phyloP scores from a whole-genome alignment of 1,139 yeast species.

The Saccharomyces hybrid region DNA sequence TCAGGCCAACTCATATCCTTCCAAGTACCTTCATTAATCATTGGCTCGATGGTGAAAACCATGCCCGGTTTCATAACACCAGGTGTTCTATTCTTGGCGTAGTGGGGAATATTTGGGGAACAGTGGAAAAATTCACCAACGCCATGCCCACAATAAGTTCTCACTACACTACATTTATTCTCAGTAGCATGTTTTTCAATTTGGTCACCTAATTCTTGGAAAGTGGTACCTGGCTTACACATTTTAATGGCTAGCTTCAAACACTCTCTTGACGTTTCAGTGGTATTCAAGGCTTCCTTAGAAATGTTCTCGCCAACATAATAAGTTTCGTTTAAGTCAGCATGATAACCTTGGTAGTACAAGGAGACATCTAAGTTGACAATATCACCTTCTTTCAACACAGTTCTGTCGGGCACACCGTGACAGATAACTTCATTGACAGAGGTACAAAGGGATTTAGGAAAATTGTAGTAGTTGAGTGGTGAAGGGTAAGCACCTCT shows the following conservation, averaged over 20 bases:
- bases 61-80: constrained; percentile 95
- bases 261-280: constrained; percentile 90
- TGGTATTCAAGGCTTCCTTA: constrained; percentile 75
- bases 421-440: constrained; percentile 94
- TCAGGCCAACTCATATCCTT: constrained; percentile 93
- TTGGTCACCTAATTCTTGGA: constrained; percentile 79
- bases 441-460: constrained; percentile 88
- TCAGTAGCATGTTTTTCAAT: constrained; percentile 82
- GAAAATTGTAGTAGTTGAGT: constrained; percentile 87
- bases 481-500: constrained; percentile 97
- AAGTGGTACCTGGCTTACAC: constrained; percentile 88
- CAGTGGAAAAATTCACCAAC: constrained; percentile 82
- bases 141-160: constrained; percentile 94
- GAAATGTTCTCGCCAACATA: constrained; percentile 91
- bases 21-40: constrained; percentile 85
- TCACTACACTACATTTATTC: constrained; percentile 77
- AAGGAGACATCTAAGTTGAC: constrained; percentile 84
- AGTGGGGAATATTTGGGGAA: constrained; percentile 91
- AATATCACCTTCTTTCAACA: constrained; percentile 88
- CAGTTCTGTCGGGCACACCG: constrained; percentile 90
- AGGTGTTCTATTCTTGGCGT: constrained; percentile 84
- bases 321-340: constrained; percentile 94
- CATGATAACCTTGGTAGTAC: constrained; percentile 81
- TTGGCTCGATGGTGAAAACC: constrained; percentile 97
- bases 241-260: constrained; percentile 72